These are phyloP conservation scores for Tricladium varicosporioides DNA, from an alignment of 2,329 filamentous ascomycete species.

Conservation along the genomic window DNA sequence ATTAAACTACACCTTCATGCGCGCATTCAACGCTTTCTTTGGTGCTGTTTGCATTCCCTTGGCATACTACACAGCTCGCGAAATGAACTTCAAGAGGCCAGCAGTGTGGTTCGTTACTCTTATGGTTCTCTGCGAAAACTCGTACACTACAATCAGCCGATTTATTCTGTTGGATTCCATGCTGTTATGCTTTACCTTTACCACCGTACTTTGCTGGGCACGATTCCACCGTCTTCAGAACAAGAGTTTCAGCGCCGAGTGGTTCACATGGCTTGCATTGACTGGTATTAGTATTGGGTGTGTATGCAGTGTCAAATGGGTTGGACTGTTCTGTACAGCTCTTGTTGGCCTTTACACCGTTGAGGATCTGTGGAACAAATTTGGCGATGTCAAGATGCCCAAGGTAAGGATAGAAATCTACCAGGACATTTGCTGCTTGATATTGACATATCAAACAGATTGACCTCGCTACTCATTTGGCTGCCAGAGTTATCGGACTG, in stretches of 20 bases:
- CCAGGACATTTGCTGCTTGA: neutral
- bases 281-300: conserved; percentile 95
- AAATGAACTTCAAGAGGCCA: conserved; percentile 80
- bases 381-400: conserved; percentile 90
- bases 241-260: conserved; percentile 83
- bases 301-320: conserved; percentile 98
- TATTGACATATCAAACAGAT: conserved; percentile 35
- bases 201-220: conserved; percentile 94
- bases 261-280: conserved; percentile 92
- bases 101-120: conserved; percentile 93
- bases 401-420: conserved; percentile 50
- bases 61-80: conserved; percentile 91
- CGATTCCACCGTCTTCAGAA: conserved; percentile 89
- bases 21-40: conserved; percentile 93
- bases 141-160: conserved; percentile 96
- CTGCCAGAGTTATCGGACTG: conserved; percentile 77
- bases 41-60: conserved; percentile 89
- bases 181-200: conserved; percentile 98
- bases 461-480: conserved; percentile 75
- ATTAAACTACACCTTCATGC: conserved; percentile 97
- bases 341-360: conserved; percentile 93
- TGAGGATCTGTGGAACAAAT: conserved; percentile 98
- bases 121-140: conserved; percentile 99
- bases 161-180: conserved; percentile 99
- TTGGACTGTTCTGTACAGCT: conserved; percentile 92